Base-by-base conservation (phyloP, 2,329 filamentous ascomycete species). In the Diaporthe australafricana region DNA sequence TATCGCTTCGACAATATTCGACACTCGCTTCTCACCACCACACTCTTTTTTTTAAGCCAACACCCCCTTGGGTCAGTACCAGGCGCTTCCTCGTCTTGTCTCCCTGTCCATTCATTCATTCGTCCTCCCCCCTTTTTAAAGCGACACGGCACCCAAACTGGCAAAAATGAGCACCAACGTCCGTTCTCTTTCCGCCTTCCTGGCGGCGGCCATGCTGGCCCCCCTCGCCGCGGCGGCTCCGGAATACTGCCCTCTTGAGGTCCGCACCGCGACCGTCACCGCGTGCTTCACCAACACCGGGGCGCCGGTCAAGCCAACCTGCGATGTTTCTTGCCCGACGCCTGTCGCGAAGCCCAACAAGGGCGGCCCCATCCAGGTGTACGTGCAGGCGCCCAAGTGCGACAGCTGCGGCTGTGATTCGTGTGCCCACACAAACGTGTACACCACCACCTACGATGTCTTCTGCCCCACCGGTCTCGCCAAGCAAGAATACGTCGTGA, bases 381-480 rank as follows among this genome's bases (percentile, higher is more conserved):
- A 50, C 11, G 67, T 69, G 17, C 42, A 69, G 42, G 67, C 67
- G 8, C 67, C 67, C 6, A 69, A 60, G 42, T 69, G 67, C n/a
- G 67, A 69, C 22, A 60, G 53, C 42, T 69, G 67, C 45, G 67
- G 67, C 52, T 69, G 67, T 22, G 67, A 69, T 30, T 27, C 53
- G 11, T 69, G 67, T 22, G 67, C 56, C 1, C 67, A 69, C 53
- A 69, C 53, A 56, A 69, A 60, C 45, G 25, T 69, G 12, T 69
- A 69, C 53, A 69, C 67, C 67, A 69, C 67, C 42, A 69, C 67
- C 14, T 69, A 69, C 67, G 67, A 69, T 40, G 67, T 27, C 53
- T 69, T 69, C 53, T 69, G 67, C 67, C 67, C 67, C 32, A 69
- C 67, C n/a, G 67, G 67, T 52, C 27, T 69, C 53, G 11, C 53